These are phyloP conservation scores for Phytophthora sansomeana DNA, from an alignment of 352 stramenopile genomes.

Conservation along the genomic window DNA sequence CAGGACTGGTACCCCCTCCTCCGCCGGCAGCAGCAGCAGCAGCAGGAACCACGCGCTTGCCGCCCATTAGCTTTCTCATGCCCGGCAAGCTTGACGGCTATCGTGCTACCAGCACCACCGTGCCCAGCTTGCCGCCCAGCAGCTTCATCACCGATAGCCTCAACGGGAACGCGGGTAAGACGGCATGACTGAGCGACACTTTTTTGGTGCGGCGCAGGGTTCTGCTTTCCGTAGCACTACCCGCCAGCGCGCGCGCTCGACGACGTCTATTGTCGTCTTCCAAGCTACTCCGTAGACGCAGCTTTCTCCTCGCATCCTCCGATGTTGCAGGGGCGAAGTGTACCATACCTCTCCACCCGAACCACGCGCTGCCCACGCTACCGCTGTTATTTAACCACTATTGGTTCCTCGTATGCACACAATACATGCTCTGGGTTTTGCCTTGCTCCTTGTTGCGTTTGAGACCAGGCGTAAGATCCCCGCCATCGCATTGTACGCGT, in stretches of 20 bases:
- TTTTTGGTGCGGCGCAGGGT: slow-evolving; percentile 24
- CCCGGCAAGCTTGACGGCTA: slow-evolving; percentile 73
- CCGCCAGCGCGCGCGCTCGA: slow-evolving; percentile 17
- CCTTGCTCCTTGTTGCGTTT: slow-evolving; percentile 18
- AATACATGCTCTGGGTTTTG: slow-evolving; percentile 39
- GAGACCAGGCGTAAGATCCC: not conserved
- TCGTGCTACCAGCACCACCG: slow-evolving; percentile 49
- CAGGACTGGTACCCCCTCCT: slow-evolving; percentile 1
- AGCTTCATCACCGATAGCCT: slow-evolving; percentile 60
- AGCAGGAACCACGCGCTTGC: slow-evolving; percentile 50
- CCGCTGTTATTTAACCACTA: slow-evolving; percentile 48
- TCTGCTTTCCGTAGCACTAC: slow-evolving; percentile 15
- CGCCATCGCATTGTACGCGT: not conserved
- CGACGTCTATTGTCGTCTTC: slow-evolving; percentile 20
- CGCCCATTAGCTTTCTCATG: slow-evolving; percentile 83
- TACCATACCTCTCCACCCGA: slow-evolving; percentile 39
- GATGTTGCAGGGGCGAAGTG: slow-evolving; percentile 36
- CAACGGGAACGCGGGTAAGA: slow-evolving; percentile 58
- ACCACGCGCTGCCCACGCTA: slow-evolving; percentile 25
- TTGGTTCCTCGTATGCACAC: slow-evolving; percentile 36
- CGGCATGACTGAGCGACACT: slow-evolving; percentile 48
- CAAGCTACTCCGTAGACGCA: slow-evolving; percentile 38
- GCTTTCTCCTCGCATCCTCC: slow-evolving; percentile 14
- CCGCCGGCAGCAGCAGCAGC: slow-evolving; percentile 22
- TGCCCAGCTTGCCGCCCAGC: slow-evolving; percentile 52